phyloP scores from a whole-genome alignment of 805 yeast genomes.

The Pichia exigua region DNA sequence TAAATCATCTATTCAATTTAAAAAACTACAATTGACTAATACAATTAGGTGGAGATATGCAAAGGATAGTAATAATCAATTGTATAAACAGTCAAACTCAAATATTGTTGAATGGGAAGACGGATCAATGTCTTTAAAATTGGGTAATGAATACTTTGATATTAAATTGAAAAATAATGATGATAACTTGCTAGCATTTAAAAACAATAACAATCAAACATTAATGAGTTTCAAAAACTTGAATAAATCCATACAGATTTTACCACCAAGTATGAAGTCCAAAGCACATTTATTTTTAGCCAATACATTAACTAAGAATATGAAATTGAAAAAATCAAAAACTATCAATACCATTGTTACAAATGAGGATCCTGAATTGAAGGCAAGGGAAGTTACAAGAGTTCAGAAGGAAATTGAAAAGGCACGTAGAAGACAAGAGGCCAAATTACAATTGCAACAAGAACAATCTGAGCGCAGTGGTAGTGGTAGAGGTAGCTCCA shows the following conservation, averaged over 20 bases:
- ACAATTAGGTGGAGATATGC: slow-evolving; percentile 94
- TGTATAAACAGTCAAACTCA: slow-evolving; percentile 81
- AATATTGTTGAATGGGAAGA: slow-evolving; percentile 92
- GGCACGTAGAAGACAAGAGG: slow-evolving; percentile 54
- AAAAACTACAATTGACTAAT: slow-evolving; percentile 35
- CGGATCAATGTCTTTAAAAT: slow-evolving; percentile 75
- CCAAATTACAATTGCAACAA: slow-evolving; percentile 44
- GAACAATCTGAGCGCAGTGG: slow-evolving; percentile 45
- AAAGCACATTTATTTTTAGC: slow-evolving; percentile 76
- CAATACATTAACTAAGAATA: slow-evolving; percentile 49
- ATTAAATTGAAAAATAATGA: slow-evolving; percentile 54
- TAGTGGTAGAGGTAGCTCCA: slow-evolving; percentile 9
- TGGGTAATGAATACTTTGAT: slow-evolving; percentile 86
- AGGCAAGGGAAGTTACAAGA: slow-evolving; percentile 59
- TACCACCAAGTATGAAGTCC: slow-evolving; percentile 88
- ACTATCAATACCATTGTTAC: slow-evolving; percentile 44
- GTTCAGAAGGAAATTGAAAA: slow-evolving; percentile 56
- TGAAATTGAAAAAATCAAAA: slow-evolving; percentile 38
- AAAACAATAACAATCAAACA: slow-evolving; percentile 59
- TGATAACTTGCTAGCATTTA: slow-evolving; percentile 69
- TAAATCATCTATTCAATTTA: slow-evolving; percentile 38
- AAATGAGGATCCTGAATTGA: slow-evolving; percentile 59
- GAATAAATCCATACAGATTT: slow-evolving; percentile 58
- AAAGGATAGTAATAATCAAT: slow-evolving; percentile 58
- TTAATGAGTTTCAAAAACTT: slow-evolving; percentile 63